Evolutionary conservation across 2,329 filamentous ascomycete genomes (phyloP).

Genomic region (Hypoxylon sp.): DNA sequence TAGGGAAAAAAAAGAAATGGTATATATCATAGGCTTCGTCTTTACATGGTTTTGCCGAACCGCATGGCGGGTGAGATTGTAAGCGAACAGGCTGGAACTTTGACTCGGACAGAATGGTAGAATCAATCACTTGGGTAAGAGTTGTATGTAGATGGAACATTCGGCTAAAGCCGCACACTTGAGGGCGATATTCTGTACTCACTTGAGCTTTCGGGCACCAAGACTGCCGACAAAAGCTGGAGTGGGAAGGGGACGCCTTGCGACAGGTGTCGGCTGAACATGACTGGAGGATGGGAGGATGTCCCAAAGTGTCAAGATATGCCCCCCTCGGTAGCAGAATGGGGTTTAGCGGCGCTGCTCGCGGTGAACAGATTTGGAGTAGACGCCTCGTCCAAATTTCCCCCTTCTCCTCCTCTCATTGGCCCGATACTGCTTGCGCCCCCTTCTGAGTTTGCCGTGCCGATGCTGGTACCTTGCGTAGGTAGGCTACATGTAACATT

Average conservation of each 20-base stretch:
- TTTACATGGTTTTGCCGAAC: slow-evolving; percentile 39
- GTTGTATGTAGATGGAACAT: slow-evolving; percentile 29
- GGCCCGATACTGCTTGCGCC: slow-evolving; percentile 21
- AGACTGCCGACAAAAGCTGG: slow-evolving; percentile 29
- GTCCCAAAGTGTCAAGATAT: slow-evolving; percentile 40
- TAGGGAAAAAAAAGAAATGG: slow-evolving; percentile 21
- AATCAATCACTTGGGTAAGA: slow-evolving; percentile 34
- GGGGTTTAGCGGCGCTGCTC: slow-evolving; percentile 38
- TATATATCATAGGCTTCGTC: slow-evolving; percentile 30
- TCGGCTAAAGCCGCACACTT: slow-evolving; percentile 24
- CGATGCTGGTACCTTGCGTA: slow-evolving; percentile 1
- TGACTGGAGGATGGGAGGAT: slow-evolving; percentile 39
- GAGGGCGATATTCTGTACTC: slow-evolving; percentile 30
- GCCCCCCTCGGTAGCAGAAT: slow-evolving; percentile 41
- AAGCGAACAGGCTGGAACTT: slow-evolving; percentile 18
- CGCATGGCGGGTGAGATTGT: slow-evolving; percentile 36
- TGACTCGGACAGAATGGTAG: slow-evolving; percentile 9
- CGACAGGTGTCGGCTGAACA: slow-evolving; percentile 36
- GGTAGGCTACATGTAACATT: slow-evolving; percentile 30
- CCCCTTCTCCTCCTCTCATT: slow-evolving; percentile 25
- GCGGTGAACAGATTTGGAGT: slow-evolving; percentile 43
- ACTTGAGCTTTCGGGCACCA: slow-evolving; percentile 36
- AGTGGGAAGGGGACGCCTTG: slow-evolving; percentile 34
- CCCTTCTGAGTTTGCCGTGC: slow-evolving; percentile 8
- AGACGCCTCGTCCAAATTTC: slow-evolving; percentile 30